Evolutionary conservation across 768 basidiomycete species (phyloP).

Genomic region (Amanita pseudoporphyria): DNA sequence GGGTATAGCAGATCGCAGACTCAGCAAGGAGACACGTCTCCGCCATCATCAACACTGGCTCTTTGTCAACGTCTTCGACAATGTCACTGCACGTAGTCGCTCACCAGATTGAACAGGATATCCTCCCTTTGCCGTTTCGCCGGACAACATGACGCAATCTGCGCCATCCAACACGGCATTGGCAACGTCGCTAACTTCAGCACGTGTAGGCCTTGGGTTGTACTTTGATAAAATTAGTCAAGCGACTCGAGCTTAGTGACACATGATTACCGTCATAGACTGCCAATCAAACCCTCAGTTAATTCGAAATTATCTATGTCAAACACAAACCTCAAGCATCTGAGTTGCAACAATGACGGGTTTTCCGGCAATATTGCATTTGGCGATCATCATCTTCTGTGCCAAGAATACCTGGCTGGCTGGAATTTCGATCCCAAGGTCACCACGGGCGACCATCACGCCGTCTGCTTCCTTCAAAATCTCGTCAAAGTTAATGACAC

Average conservation of each 20-base stretch:
- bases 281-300: conserved; percentile 19
- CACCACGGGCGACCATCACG: conserved; percentile 99
- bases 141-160: conserved; percentile 99
- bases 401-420: conserved; percentile 98
- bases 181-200: conserved; percentile 98
- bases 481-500: conserved; percentile 98
- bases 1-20: conserved; percentile 89
- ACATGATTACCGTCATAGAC: conserved; percentile 80
- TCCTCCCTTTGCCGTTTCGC: conserved; percentile 96
- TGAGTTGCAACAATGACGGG: conserved; percentile 98
- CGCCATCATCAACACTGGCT: conserved; percentile 87
- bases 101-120: conserved; percentile 93
- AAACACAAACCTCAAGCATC: conserved; percentile 79
- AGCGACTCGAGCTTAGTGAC: background rate
- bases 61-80: conserved; percentile 25
- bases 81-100: conserved; percentile 14
- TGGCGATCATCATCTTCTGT: conserved; percentile 99
- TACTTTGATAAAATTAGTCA: conserved; percentile 40
- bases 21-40: conserved; percentile 98
- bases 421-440: conserved; percentile 99
- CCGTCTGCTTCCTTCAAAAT: conserved; percentile 92
- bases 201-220: conserved; percentile 97
- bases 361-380: conserved; percentile 97
- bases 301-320: background rate
- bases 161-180: conserved; percentile 98